Conservation (phyloP, 2,329 filamentous ascomycete genomes). For the Cercospora beticola region DNA sequence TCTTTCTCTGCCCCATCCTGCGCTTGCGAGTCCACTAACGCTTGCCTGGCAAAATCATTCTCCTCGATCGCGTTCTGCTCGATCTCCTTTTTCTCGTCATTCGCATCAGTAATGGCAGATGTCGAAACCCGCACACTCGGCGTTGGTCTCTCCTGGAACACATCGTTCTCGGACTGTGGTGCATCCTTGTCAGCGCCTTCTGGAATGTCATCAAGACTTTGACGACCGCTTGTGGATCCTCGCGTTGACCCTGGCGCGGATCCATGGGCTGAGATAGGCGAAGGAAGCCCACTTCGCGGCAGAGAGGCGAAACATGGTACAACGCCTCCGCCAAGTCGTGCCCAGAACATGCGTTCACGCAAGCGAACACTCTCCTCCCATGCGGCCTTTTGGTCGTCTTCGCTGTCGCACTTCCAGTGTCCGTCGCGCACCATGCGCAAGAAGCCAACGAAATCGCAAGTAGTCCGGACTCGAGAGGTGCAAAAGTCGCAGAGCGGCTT, state of each 20-base stretch:
- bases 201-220: slow-evolving; percentile 28
- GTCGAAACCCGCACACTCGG: slow-evolving; percentile 6
- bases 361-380: slow-evolving; percentile 94
- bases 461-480: slow-evolving; percentile 75
- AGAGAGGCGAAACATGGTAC: slow-evolving; percentile 57
- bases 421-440: slow-evolving; percentile 88
- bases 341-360: slow-evolving; percentile 96
- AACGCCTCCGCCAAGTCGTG: slow-evolving; percentile 85
- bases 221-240: slow-evolving; percentile 13
- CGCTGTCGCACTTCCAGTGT: slow-evolving; percentile 79
- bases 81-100: slow-evolving; percentile 5
- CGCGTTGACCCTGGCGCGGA: neutral
- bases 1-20: slow-evolving; percentile 12
- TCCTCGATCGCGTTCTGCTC: slow-evolving; percentile 7
- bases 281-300: slow-evolving; percentile 14
- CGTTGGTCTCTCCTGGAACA: slow-evolving; percentile 4
- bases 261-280: slow-evolving; percentile 18
- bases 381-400: slow-evolving; percentile 78
- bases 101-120: neutral
- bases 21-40: slow-evolving; percentile 12
- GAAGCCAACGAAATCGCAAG: slow-evolving; percentile 91
- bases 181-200: slow-evolving; percentile 13
- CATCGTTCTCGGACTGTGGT: neutral
- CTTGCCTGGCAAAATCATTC: neutral
- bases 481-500: slow-evolving; percentile 92